Conservation (phyloP, 1,284 basidiomycete species). For the Microbotryum intermedium region DNA sequence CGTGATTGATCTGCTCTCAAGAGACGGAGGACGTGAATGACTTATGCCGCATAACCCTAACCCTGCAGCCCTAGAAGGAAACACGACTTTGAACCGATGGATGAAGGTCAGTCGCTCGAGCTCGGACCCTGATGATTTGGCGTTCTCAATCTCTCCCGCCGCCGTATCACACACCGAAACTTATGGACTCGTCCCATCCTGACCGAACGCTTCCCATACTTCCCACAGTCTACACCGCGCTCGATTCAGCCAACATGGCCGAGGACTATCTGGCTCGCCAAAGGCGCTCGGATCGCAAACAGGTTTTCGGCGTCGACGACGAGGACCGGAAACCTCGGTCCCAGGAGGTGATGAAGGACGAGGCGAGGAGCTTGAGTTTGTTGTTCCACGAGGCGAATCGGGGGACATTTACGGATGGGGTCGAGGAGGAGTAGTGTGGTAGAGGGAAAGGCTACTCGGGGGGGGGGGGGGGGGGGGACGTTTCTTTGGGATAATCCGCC, state of each 20-base stretch:
- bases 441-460: no score
- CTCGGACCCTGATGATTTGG: no score
- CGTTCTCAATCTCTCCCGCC: neutral
- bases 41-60: slow-evolving; percentile 67
- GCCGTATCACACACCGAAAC: no score
- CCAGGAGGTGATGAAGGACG: slow-evolving; percentile 63
- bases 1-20: slow-evolving; percentile 44
- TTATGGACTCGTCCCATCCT: neutral
- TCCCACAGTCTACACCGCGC: slow-evolving; percentile 20
- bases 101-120: slow-evolving; percentile 24
- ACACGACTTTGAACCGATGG: slow-evolving; percentile 46
- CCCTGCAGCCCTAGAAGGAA: neutral
- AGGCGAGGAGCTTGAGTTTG: slow-evolving; percentile 54
- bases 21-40: neutral
- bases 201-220: no score
- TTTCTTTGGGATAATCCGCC: no score
- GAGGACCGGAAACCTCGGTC: slow-evolving; percentile 59
- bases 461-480: no score
- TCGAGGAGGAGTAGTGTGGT: neutral
- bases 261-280: slow-evolving; percentile 7
- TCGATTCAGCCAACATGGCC: slow-evolving; percentile 33
- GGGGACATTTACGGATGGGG: slow-evolving; percentile 3
- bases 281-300: slow-evolving; percentile 3
- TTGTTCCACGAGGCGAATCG: slow-evolving; percentile 16
- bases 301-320: slow-evolving; percentile 42